These are phyloP conservation scores for Orbilia oligospora DNA, from an alignment of 2,329 filamentous ascomycete species.

Conservation along the genomic window DNA sequence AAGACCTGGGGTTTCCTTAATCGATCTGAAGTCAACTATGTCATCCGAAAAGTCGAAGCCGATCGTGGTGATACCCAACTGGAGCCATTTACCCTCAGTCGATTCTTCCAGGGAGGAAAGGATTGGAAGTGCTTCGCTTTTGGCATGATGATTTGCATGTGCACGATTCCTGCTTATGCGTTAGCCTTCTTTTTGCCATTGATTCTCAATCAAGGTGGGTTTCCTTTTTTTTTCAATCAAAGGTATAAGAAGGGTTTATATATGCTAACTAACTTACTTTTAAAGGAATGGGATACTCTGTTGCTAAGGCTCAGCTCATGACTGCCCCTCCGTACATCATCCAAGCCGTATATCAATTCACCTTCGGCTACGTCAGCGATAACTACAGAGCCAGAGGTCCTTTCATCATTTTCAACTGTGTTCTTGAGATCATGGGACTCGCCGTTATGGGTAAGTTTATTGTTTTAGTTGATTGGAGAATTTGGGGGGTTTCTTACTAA, in stretches of 20 bases:
- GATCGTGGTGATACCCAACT: constrained; percentile 72
- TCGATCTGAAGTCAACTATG: constrained; percentile 68
- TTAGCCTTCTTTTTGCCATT: constrained; percentile 84
- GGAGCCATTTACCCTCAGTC: constrained; percentile 73
- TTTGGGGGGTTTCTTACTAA: neutral
- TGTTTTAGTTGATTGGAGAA: too few species aligned
- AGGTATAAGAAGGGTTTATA: neutral
- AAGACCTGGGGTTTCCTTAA: constrained; percentile 70
- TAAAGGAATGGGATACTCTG: constrained; percentile 74
- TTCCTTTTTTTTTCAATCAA: constrained; percentile 68
- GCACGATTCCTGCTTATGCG: constrained; percentile 80
- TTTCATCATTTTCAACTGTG: constrained; percentile 76
- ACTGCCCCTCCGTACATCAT: constrained; percentile 79
- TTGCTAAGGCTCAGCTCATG: constrained; percentile 77
- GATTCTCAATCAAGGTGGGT: constrained; percentile 73
- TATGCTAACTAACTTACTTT: constrained; percentile 67
- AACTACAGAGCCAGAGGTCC: constrained; percentile 77
- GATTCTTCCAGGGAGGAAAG: constrained; percentile 72
- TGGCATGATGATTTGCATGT: constrained; percentile 74
- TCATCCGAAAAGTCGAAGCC: constrained; percentile 69
- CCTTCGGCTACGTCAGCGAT: constrained; percentile 76
- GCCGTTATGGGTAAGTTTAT: constrained; percentile 76
- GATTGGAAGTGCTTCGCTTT: constrained; percentile 64
- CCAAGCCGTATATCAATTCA: constrained; percentile 75
- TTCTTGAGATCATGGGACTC: constrained; percentile 78